A percentile compares a stretch with the other conserved stretches of the same genome.
Evolutionary conservation across 1,284 basidiomycete species (phyloP).

Genomic region (Puccinia horiana): DNA sequence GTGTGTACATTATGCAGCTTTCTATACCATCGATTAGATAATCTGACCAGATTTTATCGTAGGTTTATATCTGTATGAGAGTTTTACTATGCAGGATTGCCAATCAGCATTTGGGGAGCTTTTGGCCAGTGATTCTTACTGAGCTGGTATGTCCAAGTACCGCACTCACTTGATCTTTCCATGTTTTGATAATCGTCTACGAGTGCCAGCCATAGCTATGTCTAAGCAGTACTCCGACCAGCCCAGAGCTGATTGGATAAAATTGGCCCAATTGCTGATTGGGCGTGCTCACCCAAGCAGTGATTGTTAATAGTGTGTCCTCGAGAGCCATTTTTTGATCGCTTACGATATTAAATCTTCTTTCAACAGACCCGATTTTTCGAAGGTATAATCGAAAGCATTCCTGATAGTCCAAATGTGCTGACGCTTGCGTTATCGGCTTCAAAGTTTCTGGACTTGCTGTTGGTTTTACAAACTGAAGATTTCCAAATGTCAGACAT

Average conservation of each 20-base stretch:
- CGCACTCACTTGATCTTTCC: neutral
- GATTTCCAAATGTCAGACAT: constrained; percentile 91
- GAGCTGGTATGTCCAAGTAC: constrained; percentile 70
- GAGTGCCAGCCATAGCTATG: constrained; percentile 40
- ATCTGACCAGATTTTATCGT: constrained; percentile 18
- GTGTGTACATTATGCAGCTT: constrained; percentile 61
- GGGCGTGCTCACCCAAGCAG: constrained; percentile 61
- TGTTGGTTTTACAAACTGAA: constrained; percentile 87
- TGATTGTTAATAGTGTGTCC: constrained; percentile 18
- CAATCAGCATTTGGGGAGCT: constrained; percentile 84
- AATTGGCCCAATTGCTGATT: neutral
- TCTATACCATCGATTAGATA: neutral
- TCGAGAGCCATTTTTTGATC: neutral
- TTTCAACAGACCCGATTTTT: constrained; percentile 64
- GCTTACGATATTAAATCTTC: neutral
- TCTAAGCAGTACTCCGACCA: neutral
- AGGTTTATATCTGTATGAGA: constrained; percentile 82
- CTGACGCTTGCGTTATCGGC: constrained; percentile 79
- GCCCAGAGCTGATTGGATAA: neutral
- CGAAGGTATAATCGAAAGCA: constrained; percentile 61
- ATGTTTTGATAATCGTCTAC: constrained; percentile 37
- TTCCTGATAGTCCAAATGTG: constrained; percentile 52
- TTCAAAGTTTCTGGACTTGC: constrained; percentile 87
- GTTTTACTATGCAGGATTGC: constrained; percentile 88
- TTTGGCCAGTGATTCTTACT: constrained; percentile 94